These are phyloP conservation scores for Blastocystis sp. DNA, from an alignment of 352 stramenopile species.

Conservation along the genomic window DNA sequence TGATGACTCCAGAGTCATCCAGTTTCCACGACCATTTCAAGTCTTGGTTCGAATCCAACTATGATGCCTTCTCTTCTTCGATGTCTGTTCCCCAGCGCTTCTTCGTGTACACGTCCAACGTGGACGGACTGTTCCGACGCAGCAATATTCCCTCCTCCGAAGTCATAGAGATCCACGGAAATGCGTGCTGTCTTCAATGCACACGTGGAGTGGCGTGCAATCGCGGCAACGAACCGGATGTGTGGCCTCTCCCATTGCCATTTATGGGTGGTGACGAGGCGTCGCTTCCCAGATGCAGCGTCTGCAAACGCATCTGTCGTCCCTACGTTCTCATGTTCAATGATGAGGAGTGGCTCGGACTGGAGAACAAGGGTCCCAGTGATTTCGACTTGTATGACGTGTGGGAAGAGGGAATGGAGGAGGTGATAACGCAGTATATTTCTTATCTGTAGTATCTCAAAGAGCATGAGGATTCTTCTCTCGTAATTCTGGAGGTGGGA, in stretches of 20 bases:
- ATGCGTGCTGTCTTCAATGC: constrained; percentile 11
- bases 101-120: constrained; percentile 53
- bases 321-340: constrained; percentile 53
- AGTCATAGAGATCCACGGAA: constrained; percentile 53
- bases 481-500: constrained; percentile 50
- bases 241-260: background rate
- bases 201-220: background rate
- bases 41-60: background rate
- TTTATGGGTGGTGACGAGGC: background rate
- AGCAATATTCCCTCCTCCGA: constrained; percentile 3
- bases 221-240: background rate
- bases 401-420: constrained; percentile 46
- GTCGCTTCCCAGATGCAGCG: background rate
- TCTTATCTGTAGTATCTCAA: constrained; percentile 24
- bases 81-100: background rate
- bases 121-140: constrained; percentile 46
- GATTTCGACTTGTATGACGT: constrained; percentile 51
- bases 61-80: background rate
- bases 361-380: background rate
- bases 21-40: background rate
- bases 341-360: constrained; percentile 45
- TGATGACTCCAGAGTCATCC: background rate
- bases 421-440: background rate
- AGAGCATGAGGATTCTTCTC: background rate
- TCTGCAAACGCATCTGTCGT: background rate